Evolutionary conservation across 192 early-diverging fungal genomes (phyloP).

Genomic region (Pilobolus umbonatus): DNA sequence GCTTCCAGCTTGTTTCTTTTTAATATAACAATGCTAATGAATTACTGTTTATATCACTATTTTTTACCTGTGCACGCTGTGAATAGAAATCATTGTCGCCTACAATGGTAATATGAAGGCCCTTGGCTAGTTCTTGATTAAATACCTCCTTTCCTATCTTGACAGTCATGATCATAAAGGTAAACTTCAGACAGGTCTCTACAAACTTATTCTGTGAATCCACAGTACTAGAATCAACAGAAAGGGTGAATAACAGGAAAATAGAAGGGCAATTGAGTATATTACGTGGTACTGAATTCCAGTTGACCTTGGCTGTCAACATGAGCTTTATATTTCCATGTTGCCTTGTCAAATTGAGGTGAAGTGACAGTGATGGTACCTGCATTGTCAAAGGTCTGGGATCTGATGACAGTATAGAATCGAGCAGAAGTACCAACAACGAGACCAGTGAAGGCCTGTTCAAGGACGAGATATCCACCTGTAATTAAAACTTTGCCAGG

Average conservation of each 20-base stretch:
- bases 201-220: slow-evolving; percentile 61
- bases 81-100: slow-evolving; percentile 99
- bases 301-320: slow-evolving; percentile 23
- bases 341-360: slow-evolving; percentile 82
- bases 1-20: neutral
- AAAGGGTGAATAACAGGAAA: neutral
- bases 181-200: slow-evolving; percentile 47
- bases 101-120: slow-evolving; percentile 70
- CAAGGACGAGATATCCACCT: slow-evolving; percentile 94
- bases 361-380: slow-evolving; percentile 59
- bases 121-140: slow-evolving; percentile 25
- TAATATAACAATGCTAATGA: neutral
- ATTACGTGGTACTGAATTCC: slow-evolving; percentile 37
- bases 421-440: slow-evolving; percentile 82
- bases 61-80: slow-evolving; percentile 72
- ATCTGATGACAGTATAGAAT: slow-evolving; percentile 68
- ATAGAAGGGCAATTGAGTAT: neutral
- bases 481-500: slow-evolving; percentile 93
- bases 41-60: neutral
- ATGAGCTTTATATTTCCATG: slow-evolving; percentile 63
- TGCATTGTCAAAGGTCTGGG: neutral
- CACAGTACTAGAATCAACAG: neutral
- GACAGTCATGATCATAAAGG: slow-evolving; percentile 39
- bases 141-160: slow-evolving; percentile 21
- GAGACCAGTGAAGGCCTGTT: slow-evolving; percentile 70